Evolutionary conservation across 2,329 filamentous ascomycete species (phyloP).

Genomic region (Tolypocladium tropicale): DNA sequence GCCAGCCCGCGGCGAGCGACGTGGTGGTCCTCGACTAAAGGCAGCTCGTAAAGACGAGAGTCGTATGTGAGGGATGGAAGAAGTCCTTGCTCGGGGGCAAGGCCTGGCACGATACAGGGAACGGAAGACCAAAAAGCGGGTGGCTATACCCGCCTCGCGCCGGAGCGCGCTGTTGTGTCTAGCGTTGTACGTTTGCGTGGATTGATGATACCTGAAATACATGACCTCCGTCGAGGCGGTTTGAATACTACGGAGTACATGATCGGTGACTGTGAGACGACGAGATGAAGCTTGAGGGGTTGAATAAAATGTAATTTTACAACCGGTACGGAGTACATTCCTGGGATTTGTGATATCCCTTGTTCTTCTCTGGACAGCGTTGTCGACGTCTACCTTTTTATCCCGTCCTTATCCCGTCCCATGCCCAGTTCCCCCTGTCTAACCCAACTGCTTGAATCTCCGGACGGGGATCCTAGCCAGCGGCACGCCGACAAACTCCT

Average conservation of each 20-base stretch:
- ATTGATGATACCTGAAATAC: slow-evolving; percentile 21
- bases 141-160: not conserved
- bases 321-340: not conserved
- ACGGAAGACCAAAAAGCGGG: not conserved
- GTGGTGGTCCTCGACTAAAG: slow-evolving; percentile 8
- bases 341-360: not conserved
- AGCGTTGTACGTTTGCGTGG: not conserved
- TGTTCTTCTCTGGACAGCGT: not conserved
- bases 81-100: not conserved
- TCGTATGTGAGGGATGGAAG: not conserved
- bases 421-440: not conserved
- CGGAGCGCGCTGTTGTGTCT: not conserved
- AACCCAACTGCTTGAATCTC: slow-evolving; percentile 6
- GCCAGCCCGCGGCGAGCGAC: not conserved
- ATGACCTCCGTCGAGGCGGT: not conserved
- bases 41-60: not conserved
- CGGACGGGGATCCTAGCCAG: slow-evolving; percentile 16
- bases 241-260: not conserved
- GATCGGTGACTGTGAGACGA: not conserved
- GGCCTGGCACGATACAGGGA: not conserved
- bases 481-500: slow-evolving; percentile 15
- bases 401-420: not conserved
- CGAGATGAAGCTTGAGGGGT: not conserved
- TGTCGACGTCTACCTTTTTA: not conserved
- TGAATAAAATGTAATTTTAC: not conserved